Conservation (phyloP, 2,329 filamentous ascomycete genomes). For the Aspergillus felis region DNA sequence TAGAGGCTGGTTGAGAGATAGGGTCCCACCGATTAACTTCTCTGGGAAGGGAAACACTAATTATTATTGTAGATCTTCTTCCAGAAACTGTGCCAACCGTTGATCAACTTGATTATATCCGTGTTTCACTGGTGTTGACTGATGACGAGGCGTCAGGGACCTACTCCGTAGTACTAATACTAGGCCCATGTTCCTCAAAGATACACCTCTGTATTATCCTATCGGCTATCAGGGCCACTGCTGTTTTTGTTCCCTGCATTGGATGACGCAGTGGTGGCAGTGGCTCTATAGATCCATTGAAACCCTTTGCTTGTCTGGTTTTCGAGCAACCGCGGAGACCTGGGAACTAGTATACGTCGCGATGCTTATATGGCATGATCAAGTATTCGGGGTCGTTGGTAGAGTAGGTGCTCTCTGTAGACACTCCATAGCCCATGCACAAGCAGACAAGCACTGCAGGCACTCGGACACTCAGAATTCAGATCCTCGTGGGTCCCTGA, state of each 20-base stretch:
- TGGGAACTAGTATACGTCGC: background rate
- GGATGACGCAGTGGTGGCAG: background rate
- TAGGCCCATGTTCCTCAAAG: too few relatives aligned
- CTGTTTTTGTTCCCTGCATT: background rate
- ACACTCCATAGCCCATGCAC: background rate
- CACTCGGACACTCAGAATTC: background rate
- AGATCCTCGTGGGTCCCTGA: slow-evolving; percentile 12
- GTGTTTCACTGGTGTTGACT: background rate
- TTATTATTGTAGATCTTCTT: slow-evolving; percentile 12
- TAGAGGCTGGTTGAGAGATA: background rate
- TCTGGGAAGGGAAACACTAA: slow-evolving; percentile 11
- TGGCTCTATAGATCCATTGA: background rate
- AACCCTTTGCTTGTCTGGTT: background rate
- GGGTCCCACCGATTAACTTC: slow-evolving; percentile 27
- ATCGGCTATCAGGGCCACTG: background rate
- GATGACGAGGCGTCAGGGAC: background rate
- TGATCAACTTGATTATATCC: slow-evolving; percentile 2
- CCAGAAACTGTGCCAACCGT: slow-evolving; percentile 14
- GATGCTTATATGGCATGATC: background rate
- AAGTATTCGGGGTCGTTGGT: background rate
- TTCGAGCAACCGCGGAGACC: background rate
- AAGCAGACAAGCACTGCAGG: background rate
- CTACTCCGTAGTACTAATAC: background rate
- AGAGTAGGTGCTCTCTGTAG: background rate
- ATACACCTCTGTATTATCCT: too few relatives aligned